Evolutionary conservation across 805 yeast species (phyloP).

Genomic region (Schizosaccharomyces cryophilus): DNA sequence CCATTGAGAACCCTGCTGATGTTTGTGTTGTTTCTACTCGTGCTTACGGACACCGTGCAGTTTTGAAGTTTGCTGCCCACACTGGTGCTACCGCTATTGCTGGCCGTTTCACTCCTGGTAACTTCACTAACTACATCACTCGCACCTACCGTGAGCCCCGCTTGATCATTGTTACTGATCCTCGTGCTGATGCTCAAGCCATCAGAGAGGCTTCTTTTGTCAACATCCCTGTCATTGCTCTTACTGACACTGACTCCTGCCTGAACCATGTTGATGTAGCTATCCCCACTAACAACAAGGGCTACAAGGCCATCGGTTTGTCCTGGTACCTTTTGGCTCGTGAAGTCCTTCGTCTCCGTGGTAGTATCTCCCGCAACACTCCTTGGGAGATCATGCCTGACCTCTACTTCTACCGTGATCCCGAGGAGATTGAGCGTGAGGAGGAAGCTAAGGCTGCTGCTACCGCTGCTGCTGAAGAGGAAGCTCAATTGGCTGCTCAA

Average conservation of each 20-base stretch:
- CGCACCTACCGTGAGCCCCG: slow-evolving; percentile 99
- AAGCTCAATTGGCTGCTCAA: neutral
- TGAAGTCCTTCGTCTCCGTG: slow-evolving; percentile 97
- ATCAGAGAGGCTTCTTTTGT: slow-evolving; percentile 99
- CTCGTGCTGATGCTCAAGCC: slow-evolving; percentile 99
- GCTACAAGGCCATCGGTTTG: slow-evolving; percentile 98
- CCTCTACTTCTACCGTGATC: slow-evolving; percentile 99
- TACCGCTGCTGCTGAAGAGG: slow-evolving; percentile 40
- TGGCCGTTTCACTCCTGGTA: slow-evolving; percentile 99
- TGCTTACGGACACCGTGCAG: slow-evolving; percentile 99
- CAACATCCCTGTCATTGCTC: slow-evolving; percentile 98
- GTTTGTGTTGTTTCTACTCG: slow-evolving; percentile 97
- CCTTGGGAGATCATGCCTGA: slow-evolving; percentile 99
- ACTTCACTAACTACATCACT: slow-evolving; percentile 98
- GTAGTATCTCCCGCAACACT: slow-evolving; percentile 84
- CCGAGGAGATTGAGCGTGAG: slow-evolving; percentile 86
- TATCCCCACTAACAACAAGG: slow-evolving; percentile 99
- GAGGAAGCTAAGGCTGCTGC: slow-evolving; percentile 37
- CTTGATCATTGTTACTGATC: slow-evolving; percentile 95
- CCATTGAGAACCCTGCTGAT: slow-evolving; percentile 94
- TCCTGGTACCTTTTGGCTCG: slow-evolving; percentile 98
- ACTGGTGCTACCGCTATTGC: slow-evolving; percentile 99
- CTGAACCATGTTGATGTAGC: slow-evolving; percentile 98
- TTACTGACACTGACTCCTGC: slow-evolving; percentile 96
- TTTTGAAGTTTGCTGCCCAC: slow-evolving; percentile 96